Evolutionary conservation across 2,329 filamentous ascomycete species (phyloP), one percentile per base, ranked within the genome.

Genomic region (Colletotrichum trifolii): DNA sequence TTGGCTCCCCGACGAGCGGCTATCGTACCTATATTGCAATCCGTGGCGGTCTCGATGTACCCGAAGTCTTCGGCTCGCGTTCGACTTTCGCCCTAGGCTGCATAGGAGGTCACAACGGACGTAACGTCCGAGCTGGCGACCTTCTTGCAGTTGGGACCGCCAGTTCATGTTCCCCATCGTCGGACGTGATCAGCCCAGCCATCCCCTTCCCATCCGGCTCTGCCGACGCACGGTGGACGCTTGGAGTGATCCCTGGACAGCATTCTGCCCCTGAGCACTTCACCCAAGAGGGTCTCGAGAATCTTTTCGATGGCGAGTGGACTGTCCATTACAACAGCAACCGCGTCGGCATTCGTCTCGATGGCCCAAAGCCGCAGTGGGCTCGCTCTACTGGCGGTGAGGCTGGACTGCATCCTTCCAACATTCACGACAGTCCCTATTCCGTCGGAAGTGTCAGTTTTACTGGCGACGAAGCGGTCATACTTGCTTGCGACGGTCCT

Each of bases 361-460:
- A 71, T 0, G 79, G 79, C 0, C 77, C 78, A 1, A 70, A 69
- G 15, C 77, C 75, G 1, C 64, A 77, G 47, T 82, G 79, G 79
- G 73, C 77, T 2, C 73, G 78, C 11, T 54, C 67, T 6, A 74
- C 73, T 2, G 79, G 79, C 3, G 78, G 77, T 2, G 73, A 76
- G 39, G 79, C 74, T 2, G 78, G 77, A 0, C 68, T 78, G 7
- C 79, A 81, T 52, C 79, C 79, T 0, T 79, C 76, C n/a, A 82
- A 82, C 35, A 75, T 80, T 17, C 73, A 78, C 35, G 78, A 79
- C 33, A 75, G 73, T 35, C 75, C 75, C 1, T 80, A 79, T 62
- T 76, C 79, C 0, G 71, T 78, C 6, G 80, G 80, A 2, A 77
- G 78, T 36, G 71, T 81, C 5, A 82, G 77, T 69, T 82, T 79